Evolutionary conservation across 2,329 filamentous ascomycete genomes (phyloP).

Genomic region (Venturia nashicola): DNA sequence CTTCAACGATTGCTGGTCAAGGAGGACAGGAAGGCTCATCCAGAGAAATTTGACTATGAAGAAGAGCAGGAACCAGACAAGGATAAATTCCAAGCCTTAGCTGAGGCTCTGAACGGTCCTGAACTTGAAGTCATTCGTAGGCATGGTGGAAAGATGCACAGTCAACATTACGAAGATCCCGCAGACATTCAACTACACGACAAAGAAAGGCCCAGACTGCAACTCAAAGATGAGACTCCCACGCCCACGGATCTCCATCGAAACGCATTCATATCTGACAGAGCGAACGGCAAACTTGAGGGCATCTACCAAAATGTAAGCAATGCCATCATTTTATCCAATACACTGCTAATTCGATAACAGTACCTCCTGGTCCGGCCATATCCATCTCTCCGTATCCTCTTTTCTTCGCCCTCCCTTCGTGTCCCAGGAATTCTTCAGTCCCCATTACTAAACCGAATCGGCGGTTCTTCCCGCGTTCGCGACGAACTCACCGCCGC

Average conservation of each 20-base stretch:
- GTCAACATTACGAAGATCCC: slow-evolving; percentile 33
- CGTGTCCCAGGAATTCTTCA: slow-evolving; percentile 37
- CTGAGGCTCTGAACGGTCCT: slow-evolving; percentile 55
- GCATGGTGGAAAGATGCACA: slow-evolving; percentile 52
- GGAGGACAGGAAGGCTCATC: slow-evolving; percentile 14
- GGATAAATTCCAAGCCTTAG: slow-evolving; percentile 54
- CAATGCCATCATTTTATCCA: slow-evolving; percentile 3
- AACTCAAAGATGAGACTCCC: slow-evolving; percentile 34
- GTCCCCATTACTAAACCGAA: slow-evolving; percentile 35
- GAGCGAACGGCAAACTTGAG: slow-evolving; percentile 29
- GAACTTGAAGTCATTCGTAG: slow-evolving; percentile 55
- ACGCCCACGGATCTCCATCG: slow-evolving; percentile 23
- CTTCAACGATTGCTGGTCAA: slow-evolving; percentile 37
- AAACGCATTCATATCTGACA: slow-evolving; percentile 16
- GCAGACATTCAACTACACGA: slow-evolving; percentile 14
- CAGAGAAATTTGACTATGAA: not conserved
- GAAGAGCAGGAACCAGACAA: slow-evolving; percentile 22
- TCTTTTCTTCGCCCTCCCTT: slow-evolving; percentile 37
- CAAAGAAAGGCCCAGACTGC: slow-evolving; percentile 29
- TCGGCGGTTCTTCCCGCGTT: slow-evolving; percentile 38
- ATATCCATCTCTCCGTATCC: slow-evolving; percentile 34
- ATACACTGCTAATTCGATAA: not conserved
- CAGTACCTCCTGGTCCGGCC: slow-evolving; percentile 37
- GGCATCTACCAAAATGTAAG: slow-evolving; percentile 48
- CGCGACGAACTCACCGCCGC: slow-evolving; percentile 45